Conservation (phyloP, 352 stramenopile species). For the Phytophthora pseudosyringae region DNA sequence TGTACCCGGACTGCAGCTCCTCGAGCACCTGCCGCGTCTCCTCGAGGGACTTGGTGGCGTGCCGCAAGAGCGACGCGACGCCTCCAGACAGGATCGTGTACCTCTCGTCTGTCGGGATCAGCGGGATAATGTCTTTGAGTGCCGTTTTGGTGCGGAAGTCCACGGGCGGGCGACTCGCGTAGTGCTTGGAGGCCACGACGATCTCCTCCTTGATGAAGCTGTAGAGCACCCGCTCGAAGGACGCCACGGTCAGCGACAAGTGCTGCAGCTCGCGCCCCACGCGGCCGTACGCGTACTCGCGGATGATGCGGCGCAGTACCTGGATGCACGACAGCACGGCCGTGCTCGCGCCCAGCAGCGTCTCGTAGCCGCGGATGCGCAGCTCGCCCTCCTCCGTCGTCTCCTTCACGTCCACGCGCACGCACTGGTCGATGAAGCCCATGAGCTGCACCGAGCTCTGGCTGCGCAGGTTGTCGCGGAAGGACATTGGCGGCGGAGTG, state of each 20-base stretch:
- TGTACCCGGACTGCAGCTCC: conserved; percentile 83
- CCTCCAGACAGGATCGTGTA: conserved; percentile 86
- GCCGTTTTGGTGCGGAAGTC: conserved; percentile 84
- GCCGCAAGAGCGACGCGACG: conserved; percentile 75
- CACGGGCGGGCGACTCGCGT: conserved; percentile 52
- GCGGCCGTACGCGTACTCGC: conserved; percentile 82
- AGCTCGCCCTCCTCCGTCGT: conserved; percentile 72
- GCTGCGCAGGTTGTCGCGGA: conserved; percentile 52
- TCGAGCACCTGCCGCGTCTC: conserved; percentile 83
- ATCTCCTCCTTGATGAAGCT: conserved; percentile 92
- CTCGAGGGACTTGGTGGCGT: conserved; percentile 84
- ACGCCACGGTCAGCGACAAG: conserved; percentile 84
- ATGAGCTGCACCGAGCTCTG: conserved; percentile 88
- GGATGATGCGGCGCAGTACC: conserved; percentile 84
- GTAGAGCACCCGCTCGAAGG: conserved; percentile 86
- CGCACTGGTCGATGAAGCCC: conserved; percentile 75
- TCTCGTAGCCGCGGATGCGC: conserved; percentile 77
- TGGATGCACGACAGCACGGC: conserved; percentile 82
- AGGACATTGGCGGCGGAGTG: conserved; percentile 13
- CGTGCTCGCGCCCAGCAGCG: conserved; percentile 70
- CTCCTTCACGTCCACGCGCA: conserved; percentile 51
- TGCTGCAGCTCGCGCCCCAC: conserved; percentile 88
- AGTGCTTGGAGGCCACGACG: conserved; percentile 78
- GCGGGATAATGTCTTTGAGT: conserved; percentile 88
- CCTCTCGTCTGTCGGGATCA: conserved; percentile 82